These are phyloP conservation scores for Pseudogymnoascus verrucosus DNA, from an alignment of 2,329 filamentous ascomycete genomes.

Conservation along the genomic window DNA sequence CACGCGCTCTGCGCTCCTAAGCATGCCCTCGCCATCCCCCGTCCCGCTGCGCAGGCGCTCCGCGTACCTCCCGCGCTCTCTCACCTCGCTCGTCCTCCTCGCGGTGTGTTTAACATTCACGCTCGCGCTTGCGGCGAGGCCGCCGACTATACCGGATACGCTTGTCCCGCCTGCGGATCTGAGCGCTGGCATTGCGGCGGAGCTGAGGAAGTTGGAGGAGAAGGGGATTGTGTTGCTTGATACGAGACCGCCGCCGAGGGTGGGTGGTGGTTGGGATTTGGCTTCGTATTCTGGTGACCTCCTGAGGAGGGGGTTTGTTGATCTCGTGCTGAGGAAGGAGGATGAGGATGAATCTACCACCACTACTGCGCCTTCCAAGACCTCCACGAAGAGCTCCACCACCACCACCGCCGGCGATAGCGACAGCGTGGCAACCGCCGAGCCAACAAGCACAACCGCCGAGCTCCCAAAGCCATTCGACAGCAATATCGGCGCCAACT, in stretches of 20 bases:
- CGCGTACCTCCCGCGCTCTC: background rate
- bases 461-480: slow-evolving; percentile 61
- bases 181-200: background rate
- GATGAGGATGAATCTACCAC: background rate
- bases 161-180: background rate
- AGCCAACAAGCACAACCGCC: slow-evolving; percentile 23
- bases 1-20: background rate
- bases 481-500: slow-evolving; percentile 53
- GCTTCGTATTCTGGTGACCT: background rate
- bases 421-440: slow-evolving; percentile 16
- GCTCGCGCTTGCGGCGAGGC: background rate
- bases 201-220: background rate
- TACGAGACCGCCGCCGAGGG: background rate
- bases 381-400: slow-evolving; percentile 20
- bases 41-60: background rate
- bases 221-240: background rate
- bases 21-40: background rate
- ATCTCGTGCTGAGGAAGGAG: background rate
- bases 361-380: background rate
- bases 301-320: background rate
- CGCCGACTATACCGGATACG: background rate
- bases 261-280: background rate
- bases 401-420: background rate
- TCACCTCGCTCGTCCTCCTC: background rate
- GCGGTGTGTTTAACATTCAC: background rate